Evolutionary conservation across 148 eudicot species (phyloP), one percentile per base, ranked within the genome.

Genomic region (Camellia granthamiana): DNA sequence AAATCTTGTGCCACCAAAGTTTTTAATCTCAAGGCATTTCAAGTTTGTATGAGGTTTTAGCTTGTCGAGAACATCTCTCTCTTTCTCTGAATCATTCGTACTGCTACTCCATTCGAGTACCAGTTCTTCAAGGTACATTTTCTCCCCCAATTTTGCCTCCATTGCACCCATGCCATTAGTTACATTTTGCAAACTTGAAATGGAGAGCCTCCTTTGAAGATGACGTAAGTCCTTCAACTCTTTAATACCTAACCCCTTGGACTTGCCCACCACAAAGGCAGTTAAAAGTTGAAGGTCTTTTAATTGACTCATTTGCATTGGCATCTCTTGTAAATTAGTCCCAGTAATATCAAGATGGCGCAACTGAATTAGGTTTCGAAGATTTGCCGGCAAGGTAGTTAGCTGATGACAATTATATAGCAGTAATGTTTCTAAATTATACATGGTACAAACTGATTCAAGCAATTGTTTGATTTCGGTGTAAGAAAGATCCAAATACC

Each of bases 251-350:
- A 47, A 47, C 51, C 51, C 51, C 5, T 47, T 47, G 51, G 6
- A 47, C 51, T 47, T 47, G 6, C 51, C 51, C 73, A 46, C 52
- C 0, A 69, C 73, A 43, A 43, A 69, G 16, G 5, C 38, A 42
- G n/a, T 41, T 54, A 51, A 67, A 14, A 13, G 18, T 44, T 81
- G 83, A 56, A 81, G 73, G 16, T 41, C 6, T n/a, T 16, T 65
- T 15, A 75, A 52, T 4, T 6, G 62, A 61, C 78, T 58, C 0
- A 81, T 52, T 2, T 56, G 43, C 11, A 2, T 10, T 64, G 82
- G 82, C 82, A 80, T 80, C 30, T 80, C 78, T 16, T 6, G 1
- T 2, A 56, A 56, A 3, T 56, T 56, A 10, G 60, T 56, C 12
- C 51, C 51, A 49, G 6, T 47, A 47, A 47, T 47, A 47, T 47